Base-by-base conservation (phyloP, 345 rosid genomes). In the Gossypium stocksii region DNA sequence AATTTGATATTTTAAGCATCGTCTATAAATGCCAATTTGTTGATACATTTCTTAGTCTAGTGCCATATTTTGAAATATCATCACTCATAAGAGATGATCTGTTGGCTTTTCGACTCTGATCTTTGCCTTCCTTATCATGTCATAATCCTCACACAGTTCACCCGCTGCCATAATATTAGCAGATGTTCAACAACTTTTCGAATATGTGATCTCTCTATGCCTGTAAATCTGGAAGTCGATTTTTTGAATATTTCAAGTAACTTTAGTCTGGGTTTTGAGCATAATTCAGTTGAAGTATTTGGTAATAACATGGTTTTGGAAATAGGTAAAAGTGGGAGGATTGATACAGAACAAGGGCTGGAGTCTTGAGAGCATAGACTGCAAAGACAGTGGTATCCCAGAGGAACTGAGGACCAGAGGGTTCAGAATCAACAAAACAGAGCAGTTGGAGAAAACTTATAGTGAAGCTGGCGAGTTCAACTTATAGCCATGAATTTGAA, bases 341-440 rank as follows among this genome's bases (percentile, higher is more conserved):
- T 51, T 78, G 19, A 85, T 94, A 48, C 82, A 84, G 82, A 94
- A 94, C 87, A 87, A 84, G 77, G 94, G 98, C 8, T 92, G 98
- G 95, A 77, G 68, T 20, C 80, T 92, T 3, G 95, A 94, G 73
- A 80, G 38, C 1, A 92, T 92, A 0, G 97, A 91, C 74, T 82
- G 84, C 82, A 93, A 89, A 58, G 94, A 93, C 79, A 51, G 86
- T 38, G 84, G 89, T 0, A 71, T 79, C 22, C 92, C 94, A 0
- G 99, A 93, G 84, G 97, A 93, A 85, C 73, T 87, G 68, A 85
- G 94, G 80, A 91, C 72, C 77, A 84, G 99, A 64, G 98, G 99
- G 49, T 95, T 95, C 74, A 91, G 81, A 73, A 74, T 95, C 70
- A 83, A 86, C 80, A 91, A 87, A 76, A 66, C 77, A n/a, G 94